phyloP scores from a whole-genome alignment of 2,329 filamentous ascomycete species.

The Claviceps sp. region DNA sequence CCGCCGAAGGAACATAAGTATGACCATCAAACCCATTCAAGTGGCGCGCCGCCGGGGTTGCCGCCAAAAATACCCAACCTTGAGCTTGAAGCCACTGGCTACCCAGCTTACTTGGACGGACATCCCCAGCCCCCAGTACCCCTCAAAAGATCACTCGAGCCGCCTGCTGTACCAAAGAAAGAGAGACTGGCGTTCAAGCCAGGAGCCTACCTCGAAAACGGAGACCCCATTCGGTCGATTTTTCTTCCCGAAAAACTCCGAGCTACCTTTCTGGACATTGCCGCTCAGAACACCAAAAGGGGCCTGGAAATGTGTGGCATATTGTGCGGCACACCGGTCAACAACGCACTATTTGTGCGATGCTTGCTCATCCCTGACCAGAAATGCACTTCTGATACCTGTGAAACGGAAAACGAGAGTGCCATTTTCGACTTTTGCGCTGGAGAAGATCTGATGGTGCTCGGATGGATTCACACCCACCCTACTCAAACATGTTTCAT shows the following conservation, averaged over 20 bases:
- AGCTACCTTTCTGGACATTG: conserved; percentile 58
- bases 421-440: conserved; percentile 84
- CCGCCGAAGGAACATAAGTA: conserved; percentile 18
- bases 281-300: conserved; percentile 58
- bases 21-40: neutral
- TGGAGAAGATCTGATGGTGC: conserved; percentile 65
- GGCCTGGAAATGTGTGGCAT: conserved; percentile 95
- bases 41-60: conserved; percentile 9
- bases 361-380: conserved; percentile 85
- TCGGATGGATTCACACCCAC: conserved; percentile 98
- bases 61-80: conserved; percentile 16
- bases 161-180: conserved; percentile 27
- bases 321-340: conserved; percentile 77
- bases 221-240: conserved; percentile 70
- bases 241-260: conserved; percentile 73
- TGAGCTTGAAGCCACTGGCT: conserved; percentile 7
- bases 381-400: conserved; percentile 79
- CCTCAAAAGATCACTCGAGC: conserved; percentile 14
- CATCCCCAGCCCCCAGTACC: conserved; percentile 13
- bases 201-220: conserved; percentile 80
- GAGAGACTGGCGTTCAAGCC: conserved; percentile 55
- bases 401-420: conserved; percentile 80
- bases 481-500: conserved; percentile 96
- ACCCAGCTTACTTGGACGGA: neutral
- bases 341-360: conserved; percentile 86